phyloP scores from a whole-genome alignment of 305 asterid species.

The Solanum aculeatissimum region DNA sequence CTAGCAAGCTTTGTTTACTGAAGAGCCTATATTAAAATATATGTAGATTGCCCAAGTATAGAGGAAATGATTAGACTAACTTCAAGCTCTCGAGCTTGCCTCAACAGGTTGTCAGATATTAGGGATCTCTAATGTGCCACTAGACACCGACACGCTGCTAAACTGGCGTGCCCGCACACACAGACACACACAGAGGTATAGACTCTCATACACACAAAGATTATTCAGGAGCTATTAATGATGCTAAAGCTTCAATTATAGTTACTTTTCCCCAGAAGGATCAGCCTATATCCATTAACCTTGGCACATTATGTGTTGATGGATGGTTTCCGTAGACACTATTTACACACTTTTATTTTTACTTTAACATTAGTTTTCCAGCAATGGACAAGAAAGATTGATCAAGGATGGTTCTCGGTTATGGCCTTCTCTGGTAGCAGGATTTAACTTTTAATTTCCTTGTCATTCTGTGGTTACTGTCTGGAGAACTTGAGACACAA shows the following conservation, averaged over 20 bases:
- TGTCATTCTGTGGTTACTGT: background rate
- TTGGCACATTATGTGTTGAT: background rate
- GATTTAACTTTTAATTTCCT: background rate
- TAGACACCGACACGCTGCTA: background rate
- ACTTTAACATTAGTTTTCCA: background rate
- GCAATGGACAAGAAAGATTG: background rate
- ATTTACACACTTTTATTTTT: background rate
- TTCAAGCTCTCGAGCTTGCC: background rate
- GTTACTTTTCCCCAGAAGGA: background rate
- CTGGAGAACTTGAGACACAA: background rate
- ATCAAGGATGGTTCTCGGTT: background rate
- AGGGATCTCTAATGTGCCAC: background rate
- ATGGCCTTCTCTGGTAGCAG: background rate
- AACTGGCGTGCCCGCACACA: too few relatives aligned
- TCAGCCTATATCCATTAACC: background rate
- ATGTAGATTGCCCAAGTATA: background rate
- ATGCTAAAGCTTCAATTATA: background rate
- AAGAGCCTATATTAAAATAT: background rate
- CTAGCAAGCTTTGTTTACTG: background rate
- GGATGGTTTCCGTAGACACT: background rate
- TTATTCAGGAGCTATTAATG: background rate
- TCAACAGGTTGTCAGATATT: background rate
- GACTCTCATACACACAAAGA: background rate
- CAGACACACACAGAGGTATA: background rate
- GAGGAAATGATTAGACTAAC: background rate